A percentile compares a stretch with the other conserved stretches of the same genome.
Evolutionary conservation across 169 alveolate genomes (phyloP).

Genomic region (Cryptosporidium xiaoi): DNA sequence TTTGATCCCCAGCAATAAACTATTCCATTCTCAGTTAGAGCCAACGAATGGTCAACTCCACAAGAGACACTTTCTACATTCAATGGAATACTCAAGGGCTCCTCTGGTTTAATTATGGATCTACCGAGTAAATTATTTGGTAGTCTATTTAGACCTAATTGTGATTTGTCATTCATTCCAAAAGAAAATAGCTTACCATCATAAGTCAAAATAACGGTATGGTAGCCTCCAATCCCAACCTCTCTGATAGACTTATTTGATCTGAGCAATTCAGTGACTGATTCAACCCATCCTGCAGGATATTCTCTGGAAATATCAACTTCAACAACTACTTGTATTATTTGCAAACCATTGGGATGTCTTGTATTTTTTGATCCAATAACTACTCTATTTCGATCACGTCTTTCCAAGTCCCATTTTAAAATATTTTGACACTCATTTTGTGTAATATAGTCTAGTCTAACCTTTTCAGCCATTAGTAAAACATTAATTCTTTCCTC

Average conservation of each 20-base stretch:
- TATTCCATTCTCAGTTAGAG: conserved; percentile 12
- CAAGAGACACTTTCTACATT: conserved; percentile 44
- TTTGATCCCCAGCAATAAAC: conserved; percentile 72
- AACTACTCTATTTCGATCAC: conserved; percentile 54
- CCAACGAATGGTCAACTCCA: conserved; percentile 57
- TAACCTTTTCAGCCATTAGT: conserved; percentile 74
- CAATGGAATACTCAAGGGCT: neutral
- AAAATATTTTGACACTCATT: conserved; percentile 24
- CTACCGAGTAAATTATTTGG: conserved; percentile 44
- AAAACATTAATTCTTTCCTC: conserved; percentile 77
- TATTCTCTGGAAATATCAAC: conserved; percentile 68
- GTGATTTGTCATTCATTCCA: conserved; percentile 71
- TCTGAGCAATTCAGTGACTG: conserved; percentile 34
- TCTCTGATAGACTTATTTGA: conserved; percentile 31
- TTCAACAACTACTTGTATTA: conserved; percentile 55
- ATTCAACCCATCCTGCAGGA: conserved; percentile 71
- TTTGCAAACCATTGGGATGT: conserved; percentile 60
- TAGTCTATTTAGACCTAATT: conserved; percentile 40
- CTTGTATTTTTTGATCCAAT: conserved; percentile 34
- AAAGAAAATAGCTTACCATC: conserved; percentile 38
- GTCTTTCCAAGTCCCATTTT: conserved; percentile 64
- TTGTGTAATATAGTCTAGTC: conserved; percentile 57
- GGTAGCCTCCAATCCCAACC: conserved; percentile 68
- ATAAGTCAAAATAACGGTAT: conserved; percentile 40
- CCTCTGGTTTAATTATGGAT: conserved; percentile 36